Evolutionary conservation across 2,329 filamentous ascomycete genomes (phyloP), one percentile per base, ranked within the genome.

Genomic region (Coniochaeta sp.): DNA sequence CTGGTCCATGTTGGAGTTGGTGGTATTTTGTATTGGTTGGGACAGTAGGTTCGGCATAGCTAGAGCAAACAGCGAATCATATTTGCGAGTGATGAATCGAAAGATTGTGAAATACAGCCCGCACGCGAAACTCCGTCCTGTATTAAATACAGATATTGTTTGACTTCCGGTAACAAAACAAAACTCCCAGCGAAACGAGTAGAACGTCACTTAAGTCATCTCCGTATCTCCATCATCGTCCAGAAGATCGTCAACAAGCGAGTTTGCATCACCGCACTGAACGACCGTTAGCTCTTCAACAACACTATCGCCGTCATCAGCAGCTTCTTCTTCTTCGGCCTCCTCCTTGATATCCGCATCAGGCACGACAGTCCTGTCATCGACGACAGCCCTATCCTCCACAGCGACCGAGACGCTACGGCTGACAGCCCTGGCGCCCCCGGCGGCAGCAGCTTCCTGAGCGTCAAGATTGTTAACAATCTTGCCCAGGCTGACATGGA

Each of bases 1-100:
- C 70, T 82, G 40, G 78, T 93, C 50, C 92, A 93, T 71, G 67
- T 93, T 36, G 77, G 82, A 6, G 66, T 88, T 50, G 86, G 85
- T 1, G 79, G 85, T 33, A 59, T 83, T 40, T 66, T 90, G 55
- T 86, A 82, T 68, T 82, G 79, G 77, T 61, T 86, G 16, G 81
- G 78, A 2, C 66, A 68, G 4, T 63, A 63, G 19, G 58, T 60
- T 28, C 7, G 33, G 16, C 31, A 67, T 54, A 56, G 50, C 33
- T 36, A 22, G 47, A 24, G 50, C 19, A 55, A 28, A 24, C 24
- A 38, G 34, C 6, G 17, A 28, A 43, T 26, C 11, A 56, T 47
- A 55, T 34, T 38, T 26, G 52, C 28, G n/a, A 4, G 6, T 28
- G 6, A 47, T 26, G 19, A 12, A 43, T 44, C 3, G n/a, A 34